phyloP scores from a whole-genome alignment of 768 basidiomycete species.

The Leccinum ochraceum region DNA sequence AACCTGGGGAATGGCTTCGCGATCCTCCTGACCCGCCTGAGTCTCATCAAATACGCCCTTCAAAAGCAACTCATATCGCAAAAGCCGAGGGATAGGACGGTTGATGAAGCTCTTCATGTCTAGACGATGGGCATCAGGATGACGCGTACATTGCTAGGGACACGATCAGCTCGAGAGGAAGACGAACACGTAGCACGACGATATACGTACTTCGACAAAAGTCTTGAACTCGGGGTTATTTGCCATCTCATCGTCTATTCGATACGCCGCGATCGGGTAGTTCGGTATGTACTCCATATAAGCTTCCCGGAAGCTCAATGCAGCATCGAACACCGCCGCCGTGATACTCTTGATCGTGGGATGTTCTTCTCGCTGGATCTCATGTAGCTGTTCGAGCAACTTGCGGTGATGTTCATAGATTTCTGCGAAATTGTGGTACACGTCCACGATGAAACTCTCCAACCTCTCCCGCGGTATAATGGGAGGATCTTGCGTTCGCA shows the following conservation, averaged over 20 bases:
- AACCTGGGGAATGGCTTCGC: slow-evolving; percentile 78
- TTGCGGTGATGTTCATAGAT: slow-evolving; percentile 72
- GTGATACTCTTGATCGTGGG: slow-evolving; percentile 79
- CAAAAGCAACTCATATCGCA: slow-evolving; percentile 86
- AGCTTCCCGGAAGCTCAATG: slow-evolving; percentile 87
- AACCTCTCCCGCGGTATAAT: slow-evolving; percentile 73
- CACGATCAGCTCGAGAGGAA: slow-evolving; percentile 3
- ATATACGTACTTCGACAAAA: slow-evolving; percentile 70
- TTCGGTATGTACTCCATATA: slow-evolving; percentile 95
- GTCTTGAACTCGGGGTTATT: slow-evolving; percentile 77
- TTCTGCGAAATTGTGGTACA: slow-evolving; percentile 86
- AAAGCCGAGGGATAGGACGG: slow-evolving; percentile 85
- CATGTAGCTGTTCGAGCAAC: slow-evolving; percentile 78
- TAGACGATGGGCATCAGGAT: slow-evolving; percentile 75
- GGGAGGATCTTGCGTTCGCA: slow-evolving; percentile 71
- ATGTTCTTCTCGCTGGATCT: slow-evolving; percentile 87
- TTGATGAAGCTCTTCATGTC: slow-evolving; percentile 95
- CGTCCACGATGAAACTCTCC: slow-evolving; percentile 78
- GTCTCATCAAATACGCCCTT: slow-evolving; percentile 80
- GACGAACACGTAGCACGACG: background rate
- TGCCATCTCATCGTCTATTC: slow-evolving; percentile 85
- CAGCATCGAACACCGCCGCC: slow-evolving; percentile 79
- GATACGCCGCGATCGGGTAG: slow-evolving; percentile 87
- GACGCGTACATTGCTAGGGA: slow-evolving; percentile 50
- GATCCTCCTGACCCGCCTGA: slow-evolving; percentile 74